A percentile compares a stretch with the other conserved stretches of the same genome.
phyloP scores from a whole-genome alignment of 2,329 filamentous ascomycete genomes.

The Rhexocercosporidium sp. region DNA sequence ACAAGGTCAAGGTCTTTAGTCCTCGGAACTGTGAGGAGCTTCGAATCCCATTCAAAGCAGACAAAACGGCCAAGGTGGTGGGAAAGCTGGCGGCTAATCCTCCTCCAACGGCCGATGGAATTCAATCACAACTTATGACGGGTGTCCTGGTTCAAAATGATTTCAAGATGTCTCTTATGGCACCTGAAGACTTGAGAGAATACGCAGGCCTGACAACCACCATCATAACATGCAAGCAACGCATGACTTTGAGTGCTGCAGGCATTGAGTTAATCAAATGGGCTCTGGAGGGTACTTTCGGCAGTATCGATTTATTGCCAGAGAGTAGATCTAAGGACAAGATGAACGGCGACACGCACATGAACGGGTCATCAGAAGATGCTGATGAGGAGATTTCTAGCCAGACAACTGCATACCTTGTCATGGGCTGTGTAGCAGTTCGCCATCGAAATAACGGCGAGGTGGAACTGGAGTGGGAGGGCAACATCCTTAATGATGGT shows the following conservation, averaged over 20 bases:
- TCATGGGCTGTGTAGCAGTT: slow-evolving; percentile 94
- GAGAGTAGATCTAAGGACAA: slow-evolving; percentile 46
- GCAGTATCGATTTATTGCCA: slow-evolving; percentile 73
- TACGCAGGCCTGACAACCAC: slow-evolving; percentile 97
- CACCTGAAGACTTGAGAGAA: slow-evolving; percentile 91
- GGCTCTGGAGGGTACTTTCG: slow-evolving; percentile 94
- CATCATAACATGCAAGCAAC: slow-evolving; percentile 90
- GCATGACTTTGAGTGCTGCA: slow-evolving; percentile 84
- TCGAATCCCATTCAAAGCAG: slow-evolving; percentile 90
- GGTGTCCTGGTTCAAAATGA: slow-evolving; percentile 97
- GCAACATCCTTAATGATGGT: slow-evolving; percentile 95
- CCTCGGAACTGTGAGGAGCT: slow-evolving; percentile 95
- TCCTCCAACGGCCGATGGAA: slow-evolving; percentile 55
- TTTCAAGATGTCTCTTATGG: slow-evolving; percentile 97
- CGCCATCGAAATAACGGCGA: slow-evolving; percentile 77
- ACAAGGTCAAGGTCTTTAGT: slow-evolving; percentile 88
- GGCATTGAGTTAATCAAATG: slow-evolving; percentile 91
- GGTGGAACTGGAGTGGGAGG: slow-evolving; percentile 94
- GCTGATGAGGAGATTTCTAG: slow-evolving; percentile 68
- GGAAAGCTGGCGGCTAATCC: slow-evolving; percentile 86
- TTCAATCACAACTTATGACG: slow-evolving; percentile 68
- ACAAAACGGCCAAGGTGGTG: slow-evolving; percentile 95
- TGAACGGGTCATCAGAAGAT: slow-evolving; percentile 52
- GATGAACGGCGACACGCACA: slow-evolving; percentile 45
- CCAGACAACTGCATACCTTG: slow-evolving; percentile 62